Base-by-base conservation (phyloP, 2,329 filamentous ascomycete species). In the Zymoseptoria brevis region DNA sequence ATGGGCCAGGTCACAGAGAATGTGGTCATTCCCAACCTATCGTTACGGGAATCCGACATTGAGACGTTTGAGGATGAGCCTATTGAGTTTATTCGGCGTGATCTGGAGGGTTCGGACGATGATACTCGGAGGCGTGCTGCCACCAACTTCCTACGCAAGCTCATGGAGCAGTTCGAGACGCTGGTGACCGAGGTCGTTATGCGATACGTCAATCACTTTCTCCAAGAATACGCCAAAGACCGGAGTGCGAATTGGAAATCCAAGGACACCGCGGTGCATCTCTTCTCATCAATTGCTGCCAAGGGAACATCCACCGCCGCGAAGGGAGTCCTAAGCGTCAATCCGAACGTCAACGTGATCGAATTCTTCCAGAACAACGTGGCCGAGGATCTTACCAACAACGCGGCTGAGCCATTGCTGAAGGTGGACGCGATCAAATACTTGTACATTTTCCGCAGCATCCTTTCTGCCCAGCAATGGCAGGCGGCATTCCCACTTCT, bases 401-500 rank as follows among this genome's bases (percentile, higher is more conserved):
- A 84, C 35, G 79, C 82, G 29, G 83, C 88, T 1, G 84, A 96
- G 67, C 88, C 91, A 8, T 92, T 99, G 61, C 81, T 96, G 67
- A 96, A 96, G 78, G 93, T 99, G 16, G 94, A 97, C 74, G 93
- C 93, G 19, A 96, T 99, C 80, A 99, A 97, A 75, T 99, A 92
- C 73, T 83, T 99, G 48, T 96, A 99, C 79, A 90, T 88, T 51
- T 99, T 99, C 84, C 88, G 94, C 69, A 96, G 91, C 72, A 91
- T 96, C 71, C 82, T 99, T 62, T 93, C 90, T 19, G 90, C 90
- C 72, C 87, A 92, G 35, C 89, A 96, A 73, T 97, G 94, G 91
- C 88, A 88, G 68, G 85, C 87, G 59, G 92, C 92, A 1, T 90
- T 99, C 71, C 88, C 90, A 11, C 86, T 96, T 19, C 81, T 99